A percentile compares a stretch with the other conserved stretches of the same genome.
Evolutionary conservation across 176 grass and related monocot genomes (phyloP).

Genomic region (Juncus effusus): DNA sequence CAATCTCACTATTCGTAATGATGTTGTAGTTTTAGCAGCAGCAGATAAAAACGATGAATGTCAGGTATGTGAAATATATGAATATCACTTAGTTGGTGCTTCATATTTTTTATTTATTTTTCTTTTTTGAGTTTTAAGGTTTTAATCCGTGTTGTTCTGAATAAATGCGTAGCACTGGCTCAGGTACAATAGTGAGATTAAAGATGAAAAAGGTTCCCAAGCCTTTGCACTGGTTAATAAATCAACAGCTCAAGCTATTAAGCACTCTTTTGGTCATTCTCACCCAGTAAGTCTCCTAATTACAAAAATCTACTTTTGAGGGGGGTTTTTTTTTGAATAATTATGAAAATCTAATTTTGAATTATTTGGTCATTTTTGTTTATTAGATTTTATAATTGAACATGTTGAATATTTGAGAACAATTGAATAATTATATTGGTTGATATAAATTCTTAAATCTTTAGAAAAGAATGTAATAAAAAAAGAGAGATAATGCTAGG

Average conservation of each 20-base stretch:
- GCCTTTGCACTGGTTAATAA: slow-evolving; percentile 73
- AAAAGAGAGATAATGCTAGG: no score
- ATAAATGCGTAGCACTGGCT: slow-evolving; percentile 56
- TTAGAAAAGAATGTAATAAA: no score
- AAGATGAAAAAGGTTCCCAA: slow-evolving; percentile 64
- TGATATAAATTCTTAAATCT: no score
- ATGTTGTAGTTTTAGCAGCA: slow-evolving; percentile 53
- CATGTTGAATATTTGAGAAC: no score
- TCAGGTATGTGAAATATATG: slow-evolving; percentile 31
- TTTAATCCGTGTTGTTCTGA: not conserved
- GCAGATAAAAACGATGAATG: slow-evolving; percentile 47
- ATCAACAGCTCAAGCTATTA: slow-evolving; percentile 68
- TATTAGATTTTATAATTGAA: no score
- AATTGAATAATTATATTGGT: no score
- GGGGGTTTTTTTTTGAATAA: no score
- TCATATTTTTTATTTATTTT: not conserved
- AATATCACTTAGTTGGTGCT: not conserved
- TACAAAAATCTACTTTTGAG: no score
- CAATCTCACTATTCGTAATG: slow-evolving; percentile 64
- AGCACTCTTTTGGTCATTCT: slow-evolving; percentile 70
- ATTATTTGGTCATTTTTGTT: no score
- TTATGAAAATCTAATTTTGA: no score
- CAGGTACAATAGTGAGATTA: slow-evolving; percentile 47
- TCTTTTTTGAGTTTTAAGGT: not conserved
- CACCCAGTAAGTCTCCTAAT: slow-evolving; percentile 43